Evolutionary conservation across 2,329 filamentous ascomycete species (phyloP).

Genomic region (Coniochaeta ligniaria): DNA sequence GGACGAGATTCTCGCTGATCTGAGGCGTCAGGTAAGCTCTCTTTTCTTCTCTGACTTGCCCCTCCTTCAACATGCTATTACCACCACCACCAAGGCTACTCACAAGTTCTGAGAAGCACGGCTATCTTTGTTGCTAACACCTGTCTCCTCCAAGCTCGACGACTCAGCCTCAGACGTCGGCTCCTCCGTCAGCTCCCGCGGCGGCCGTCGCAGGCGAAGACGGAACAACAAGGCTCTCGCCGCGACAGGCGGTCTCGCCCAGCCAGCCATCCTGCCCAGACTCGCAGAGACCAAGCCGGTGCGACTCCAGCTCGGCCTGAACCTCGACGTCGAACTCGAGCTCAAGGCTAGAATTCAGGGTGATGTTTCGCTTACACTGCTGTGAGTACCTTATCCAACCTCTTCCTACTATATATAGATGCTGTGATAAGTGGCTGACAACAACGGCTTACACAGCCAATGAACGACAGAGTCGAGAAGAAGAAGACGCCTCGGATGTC

Average conservation of each 20-base stretch:
- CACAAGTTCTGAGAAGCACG: not conserved
- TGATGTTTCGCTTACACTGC: slow-evolving; percentile 63
- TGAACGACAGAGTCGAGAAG: slow-evolving; percentile 17
- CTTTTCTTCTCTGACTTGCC: too few relatives aligned
- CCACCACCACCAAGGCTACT: too few relatives aligned
- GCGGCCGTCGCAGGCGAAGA: slow-evolving; percentile 11
- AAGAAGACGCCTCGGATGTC: slow-evolving; percentile 15
- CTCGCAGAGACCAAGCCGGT: slow-evolving; percentile 20
- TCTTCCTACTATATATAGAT: not conserved
- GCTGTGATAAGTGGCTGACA: not conserved
- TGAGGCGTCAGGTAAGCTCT: slow-evolving; percentile 14
- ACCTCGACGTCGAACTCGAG: slow-evolving; percentile 71
- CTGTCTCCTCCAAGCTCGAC: slow-evolving; percentile 8
- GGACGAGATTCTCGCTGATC: slow-evolving; percentile 14
- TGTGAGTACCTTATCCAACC: slow-evolving; percentile 38
- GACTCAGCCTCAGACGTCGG: slow-evolving; percentile 19
- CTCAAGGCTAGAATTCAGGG: slow-evolving; percentile 75
- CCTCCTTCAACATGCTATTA: too few relatives aligned
- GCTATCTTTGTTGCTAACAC: too few relatives aligned
- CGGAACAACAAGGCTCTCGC: slow-evolving; percentile 11
- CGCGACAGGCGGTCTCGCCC: slow-evolving; percentile 5
- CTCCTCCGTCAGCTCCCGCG: slow-evolving; percentile 16
- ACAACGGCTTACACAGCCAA: slow-evolving; percentile 1
- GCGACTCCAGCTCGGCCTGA: slow-evolving; percentile 29
- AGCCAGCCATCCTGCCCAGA: slow-evolving; percentile 14